Conservation (phyloP, 2,329 filamentous ascomycete genomes). For the Myrmaecium sp. region DNA sequence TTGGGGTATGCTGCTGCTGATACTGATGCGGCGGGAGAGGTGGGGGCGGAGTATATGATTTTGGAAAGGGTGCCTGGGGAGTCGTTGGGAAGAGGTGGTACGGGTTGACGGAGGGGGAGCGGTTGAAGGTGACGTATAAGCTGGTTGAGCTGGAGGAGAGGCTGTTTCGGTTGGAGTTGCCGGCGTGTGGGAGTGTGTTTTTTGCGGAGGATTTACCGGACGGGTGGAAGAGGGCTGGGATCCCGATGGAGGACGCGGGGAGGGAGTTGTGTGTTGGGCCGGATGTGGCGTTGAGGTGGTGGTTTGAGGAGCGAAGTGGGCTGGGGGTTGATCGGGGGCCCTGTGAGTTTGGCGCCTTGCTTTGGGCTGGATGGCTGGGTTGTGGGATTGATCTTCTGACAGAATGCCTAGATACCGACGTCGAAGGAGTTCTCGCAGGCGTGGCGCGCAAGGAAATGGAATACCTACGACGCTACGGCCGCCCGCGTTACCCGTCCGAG, state of each 20-base stretch:
- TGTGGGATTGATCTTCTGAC: too few species aligned
- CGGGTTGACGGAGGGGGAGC: conserved; percentile 8
- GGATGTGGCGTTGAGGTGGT: conserved; percentile 8
- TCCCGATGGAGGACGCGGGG: conserved; percentile 6
- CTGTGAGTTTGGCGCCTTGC: too few species aligned
- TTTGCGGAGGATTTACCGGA: conserved; percentile 6
- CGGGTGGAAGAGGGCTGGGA: conserved; percentile 4
- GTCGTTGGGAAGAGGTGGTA: conserved; percentile 10
- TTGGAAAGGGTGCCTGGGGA: conserved; percentile 14
- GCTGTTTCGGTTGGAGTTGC: conserved; percentile 8
- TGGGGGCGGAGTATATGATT: conserved; percentile 15
- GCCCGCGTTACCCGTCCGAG: conserved; percentile 9
- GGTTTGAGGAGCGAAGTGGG: conserved; percentile 8
- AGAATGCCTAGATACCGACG: too few species aligned
- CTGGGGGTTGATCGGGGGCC: conserved; percentile 10
- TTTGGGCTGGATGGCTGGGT: too few species aligned
- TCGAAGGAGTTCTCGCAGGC: too few species aligned
- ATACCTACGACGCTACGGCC: conserved; percentile 10
- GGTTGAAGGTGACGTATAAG: conserved; percentile 7
- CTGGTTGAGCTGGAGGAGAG: conserved; percentile 10
- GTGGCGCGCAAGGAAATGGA: conserved; percentile 11
- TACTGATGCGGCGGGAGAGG: too few species aligned
- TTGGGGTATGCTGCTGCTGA: conserved; percentile 9
- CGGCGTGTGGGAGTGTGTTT: conserved; percentile 13
- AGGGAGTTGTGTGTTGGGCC: conserved; percentile 11